Evolutionary conservation across 1,284 basidiomycete species (phyloP).

Genomic region (Boletellus deceptivus): DNA sequence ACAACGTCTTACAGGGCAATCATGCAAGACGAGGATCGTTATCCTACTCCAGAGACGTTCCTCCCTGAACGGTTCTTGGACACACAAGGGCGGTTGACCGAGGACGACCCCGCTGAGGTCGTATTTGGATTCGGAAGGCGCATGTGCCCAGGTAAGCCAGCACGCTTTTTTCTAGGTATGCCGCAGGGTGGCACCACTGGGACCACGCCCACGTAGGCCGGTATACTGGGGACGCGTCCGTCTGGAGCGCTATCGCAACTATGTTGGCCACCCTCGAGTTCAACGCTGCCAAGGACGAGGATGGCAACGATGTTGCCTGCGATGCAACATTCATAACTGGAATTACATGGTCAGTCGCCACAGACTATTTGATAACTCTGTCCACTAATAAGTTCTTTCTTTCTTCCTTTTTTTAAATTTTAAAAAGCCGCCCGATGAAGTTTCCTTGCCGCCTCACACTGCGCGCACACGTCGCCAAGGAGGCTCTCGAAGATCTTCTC

Average conservation of each 20-base stretch:
- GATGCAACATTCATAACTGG: slow-evolving; percentile 1
- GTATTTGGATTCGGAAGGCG: slow-evolving; percentile 23
- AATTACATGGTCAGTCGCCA: slow-evolving; percentile 1
- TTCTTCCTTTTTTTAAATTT: no score
- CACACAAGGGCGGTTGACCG: slow-evolving; percentile 9
- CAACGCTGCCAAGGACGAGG: slow-evolving; percentile 4
- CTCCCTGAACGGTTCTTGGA: slow-evolving; percentile 20
- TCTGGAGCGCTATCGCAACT: slow-evolving; percentile 14
- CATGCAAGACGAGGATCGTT: slow-evolving; percentile 11
- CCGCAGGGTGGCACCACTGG: neutral
- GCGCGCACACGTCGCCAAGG: neutral
- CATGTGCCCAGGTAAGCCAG: slow-evolving; percentile 14
- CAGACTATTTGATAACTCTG: neutral
- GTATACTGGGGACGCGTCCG: slow-evolving; percentile 12
- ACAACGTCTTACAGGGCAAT: slow-evolving; percentile 19
- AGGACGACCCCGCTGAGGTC: slow-evolving; percentile 8
- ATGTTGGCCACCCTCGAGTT: slow-evolving; percentile 18
- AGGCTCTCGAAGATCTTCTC: neutral
- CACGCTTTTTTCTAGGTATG: neutral
- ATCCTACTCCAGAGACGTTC: slow-evolving; percentile 18
- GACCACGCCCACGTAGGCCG: slow-evolving; percentile 3
- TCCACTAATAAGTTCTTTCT: neutral
- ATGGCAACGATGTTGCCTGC: slow-evolving; percentile 6
- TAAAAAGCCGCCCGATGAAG: neutral
- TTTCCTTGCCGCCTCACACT: neutral